Conservation (phyloP, 2,329 filamentous ascomycete genomes). For the Sphaerulina musiva region DNA sequence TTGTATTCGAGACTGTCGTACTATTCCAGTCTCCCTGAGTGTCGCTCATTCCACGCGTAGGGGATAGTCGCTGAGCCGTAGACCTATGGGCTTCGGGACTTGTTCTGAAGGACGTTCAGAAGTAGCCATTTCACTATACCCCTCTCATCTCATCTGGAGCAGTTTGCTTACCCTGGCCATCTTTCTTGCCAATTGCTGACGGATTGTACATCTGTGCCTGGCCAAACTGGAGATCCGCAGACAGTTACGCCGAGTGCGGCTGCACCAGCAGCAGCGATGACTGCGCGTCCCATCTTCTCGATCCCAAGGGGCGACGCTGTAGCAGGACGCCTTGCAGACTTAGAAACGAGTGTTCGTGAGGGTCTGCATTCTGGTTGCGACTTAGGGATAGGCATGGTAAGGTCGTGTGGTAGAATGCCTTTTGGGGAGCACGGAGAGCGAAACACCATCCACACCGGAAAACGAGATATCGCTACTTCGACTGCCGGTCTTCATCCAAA, state of each 20-base stretch:
- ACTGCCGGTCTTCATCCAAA: too few relatives aligned
- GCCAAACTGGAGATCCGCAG: not conserved
- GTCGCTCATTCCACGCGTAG: too few relatives aligned
- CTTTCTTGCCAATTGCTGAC: not conserved
- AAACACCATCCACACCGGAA: too few relatives aligned
- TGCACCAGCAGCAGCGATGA: not conserved
- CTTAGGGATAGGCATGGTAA: too few relatives aligned
- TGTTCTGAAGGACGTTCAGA: slow-evolving; percentile 1
- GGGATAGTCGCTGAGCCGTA: not conserved
- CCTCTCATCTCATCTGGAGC: not conserved
- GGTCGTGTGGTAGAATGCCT: too few relatives aligned
- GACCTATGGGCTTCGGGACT: slow-evolving; percentile 14
- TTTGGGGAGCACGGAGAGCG: too few relatives aligned
- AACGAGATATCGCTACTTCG: too few relatives aligned
- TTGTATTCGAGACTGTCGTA: not conserved
- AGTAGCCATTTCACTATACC: not conserved
- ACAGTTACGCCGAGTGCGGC: not conserved
- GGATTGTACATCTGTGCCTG: not conserved
- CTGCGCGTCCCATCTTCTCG: not conserved
- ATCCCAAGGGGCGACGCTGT: not conserved
- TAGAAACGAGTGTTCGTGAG: not conserved
- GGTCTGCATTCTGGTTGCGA: too few relatives aligned
- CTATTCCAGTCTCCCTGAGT: not conserved
- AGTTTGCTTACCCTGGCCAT: not conserved
- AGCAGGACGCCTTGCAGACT: not conserved